Base-by-base conservation (phyloP, 2,329 filamentous ascomycete species). In the Hypoxylon sp. region DNA sequence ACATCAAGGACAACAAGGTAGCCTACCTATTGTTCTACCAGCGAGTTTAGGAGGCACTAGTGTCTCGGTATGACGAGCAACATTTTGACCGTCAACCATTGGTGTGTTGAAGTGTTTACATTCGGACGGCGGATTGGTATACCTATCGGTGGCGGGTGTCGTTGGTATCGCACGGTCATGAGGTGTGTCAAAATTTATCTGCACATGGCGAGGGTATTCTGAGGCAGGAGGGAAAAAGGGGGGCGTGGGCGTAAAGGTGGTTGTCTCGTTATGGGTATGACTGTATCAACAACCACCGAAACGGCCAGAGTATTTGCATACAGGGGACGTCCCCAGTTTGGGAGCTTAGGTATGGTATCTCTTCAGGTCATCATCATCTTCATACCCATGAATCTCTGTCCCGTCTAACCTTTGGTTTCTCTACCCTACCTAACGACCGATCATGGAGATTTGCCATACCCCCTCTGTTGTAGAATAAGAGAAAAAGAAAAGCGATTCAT, bases 1-100 rank as follows among this genome's bases (percentile, higher is more conserved):
- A 82, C 72, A 87, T 92, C 77, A 94, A 93, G 81, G 95, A 98
- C 80, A 97, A 95, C 85, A 97, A 97, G 85, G 95, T 98, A 65
- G 96, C 96, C 3, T 99, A 99, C 82, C 89, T 99, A 73, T 83
- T 99, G 77, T 97, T 99, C 82, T 99, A 99, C 81, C 92, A 98
- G 83, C 90, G 89, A 76, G 88, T 96, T 68, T 88, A 68, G 73
- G 44, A 30, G 40, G 49, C 31, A 42, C 13, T 14, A 40, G 20
- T 40, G 56, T 54, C 42, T 66, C 20, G 25, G 42, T 49, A 46
- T 14, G 46, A 63, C 31, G 20, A 17, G 11, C 30, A 31, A 50
- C 42, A 42, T 7, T 17, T 44, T 25, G 10, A 42, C 59, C 7
- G 31, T 50, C 51, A 30, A 40, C 40, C 30, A 31, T 48, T 51